Conservation (phyloP, 176 grass and related monocot genomes). For the Oryza meridionalis region DNA sequence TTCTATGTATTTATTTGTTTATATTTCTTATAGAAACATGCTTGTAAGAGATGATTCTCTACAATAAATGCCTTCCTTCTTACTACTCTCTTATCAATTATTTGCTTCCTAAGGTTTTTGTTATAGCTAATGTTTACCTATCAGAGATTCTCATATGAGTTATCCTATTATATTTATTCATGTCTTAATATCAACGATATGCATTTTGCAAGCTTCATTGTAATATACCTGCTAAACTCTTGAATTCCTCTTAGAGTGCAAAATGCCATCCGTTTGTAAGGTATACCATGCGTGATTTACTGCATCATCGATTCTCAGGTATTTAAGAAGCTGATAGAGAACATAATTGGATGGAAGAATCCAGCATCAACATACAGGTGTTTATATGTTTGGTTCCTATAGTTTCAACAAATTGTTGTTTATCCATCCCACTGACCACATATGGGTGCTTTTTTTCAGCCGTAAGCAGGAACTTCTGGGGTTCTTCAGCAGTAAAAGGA, state of each 20-base stretch:
- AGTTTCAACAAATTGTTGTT: constrained; percentile 24
- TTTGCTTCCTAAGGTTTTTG: neutral
- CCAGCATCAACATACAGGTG: constrained; percentile 21
- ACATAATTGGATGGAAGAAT: constrained; percentile 43
- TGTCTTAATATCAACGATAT: constrained; percentile 21
- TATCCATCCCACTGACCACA: neutral
- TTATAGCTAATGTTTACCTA: constrained; percentile 16
- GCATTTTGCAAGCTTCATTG: constrained; percentile 10
- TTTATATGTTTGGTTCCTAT: constrained; percentile 2
- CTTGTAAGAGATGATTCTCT: constrained; percentile 35
- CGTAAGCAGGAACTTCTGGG: constrained; percentile 36
- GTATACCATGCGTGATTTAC: neutral
- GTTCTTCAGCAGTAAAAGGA: constrained; percentile 4
- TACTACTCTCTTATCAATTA: neutral
- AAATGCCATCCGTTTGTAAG: neutral
- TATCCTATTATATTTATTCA: neutral
- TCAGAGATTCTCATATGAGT: neutral
- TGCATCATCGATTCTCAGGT: constrained; percentile 31
- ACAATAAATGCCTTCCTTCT: constrained; percentile 11
- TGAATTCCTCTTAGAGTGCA: neutral
- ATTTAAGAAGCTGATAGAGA: constrained; percentile 48
- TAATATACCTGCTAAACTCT: constrained; percentile 6
- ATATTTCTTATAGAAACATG: constrained; percentile 21
- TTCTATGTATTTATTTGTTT: neutral
- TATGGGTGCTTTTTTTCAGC: constrained; percentile 27